A percentile compares a stretch with the other conserved stretches of the same genome.
Evolutionary conservation across 495 filamentous ascomycete genomes (phyloP).

Genomic region (Xylaria scruposa): DNA sequence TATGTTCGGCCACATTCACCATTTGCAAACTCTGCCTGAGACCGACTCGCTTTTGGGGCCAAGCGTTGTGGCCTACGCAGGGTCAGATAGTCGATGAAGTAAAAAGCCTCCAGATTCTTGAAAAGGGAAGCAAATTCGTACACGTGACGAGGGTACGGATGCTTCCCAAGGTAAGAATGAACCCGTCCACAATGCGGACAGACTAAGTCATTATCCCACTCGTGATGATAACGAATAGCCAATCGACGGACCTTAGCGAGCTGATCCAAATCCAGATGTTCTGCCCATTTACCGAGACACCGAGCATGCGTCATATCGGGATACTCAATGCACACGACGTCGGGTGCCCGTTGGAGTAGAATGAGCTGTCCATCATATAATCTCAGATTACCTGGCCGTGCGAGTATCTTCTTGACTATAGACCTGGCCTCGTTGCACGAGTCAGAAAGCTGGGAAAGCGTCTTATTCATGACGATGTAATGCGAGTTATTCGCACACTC

Average conservation of each 20-base stretch:
- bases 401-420: slow-evolving; percentile 30
- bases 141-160: slow-evolving; percentile 34
- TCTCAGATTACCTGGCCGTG: slow-evolving; percentile 33
- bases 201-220: slow-evolving; percentile 38
- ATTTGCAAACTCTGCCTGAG: slow-evolving; percentile 30
- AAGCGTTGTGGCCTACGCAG: slow-evolving; percentile 34
- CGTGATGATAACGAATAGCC: slow-evolving; percentile 41
- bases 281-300: slow-evolving; percentile 32
- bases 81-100: slow-evolving; percentile 43
- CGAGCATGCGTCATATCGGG: slow-evolving; percentile 29
- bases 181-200: slow-evolving; percentile 38
- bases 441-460: slow-evolving; percentile 30
- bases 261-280: slow-evolving; percentile 35
- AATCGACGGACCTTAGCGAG: slow-evolving; percentile 38
- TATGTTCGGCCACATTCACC: slow-evolving; percentile 37
- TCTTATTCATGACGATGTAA: slow-evolving; percentile 36
- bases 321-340: slow-evolving; percentile 43
- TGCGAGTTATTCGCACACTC: slow-evolving; percentile 38
- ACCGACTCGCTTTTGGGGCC: slow-evolving; percentile 15
- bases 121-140: slow-evolving; percentile 44
- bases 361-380: slow-evolving; percentile 37
- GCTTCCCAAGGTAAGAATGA: slow-evolving; percentile 22
- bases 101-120: slow-evolving; percentile 42
- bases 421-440: slow-evolving; percentile 33
- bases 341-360: slow-evolving; percentile 33